phyloP scores from a whole-genome alignment of 768 basidiomycete genomes.

The Lactarius akahatsu region DNA sequence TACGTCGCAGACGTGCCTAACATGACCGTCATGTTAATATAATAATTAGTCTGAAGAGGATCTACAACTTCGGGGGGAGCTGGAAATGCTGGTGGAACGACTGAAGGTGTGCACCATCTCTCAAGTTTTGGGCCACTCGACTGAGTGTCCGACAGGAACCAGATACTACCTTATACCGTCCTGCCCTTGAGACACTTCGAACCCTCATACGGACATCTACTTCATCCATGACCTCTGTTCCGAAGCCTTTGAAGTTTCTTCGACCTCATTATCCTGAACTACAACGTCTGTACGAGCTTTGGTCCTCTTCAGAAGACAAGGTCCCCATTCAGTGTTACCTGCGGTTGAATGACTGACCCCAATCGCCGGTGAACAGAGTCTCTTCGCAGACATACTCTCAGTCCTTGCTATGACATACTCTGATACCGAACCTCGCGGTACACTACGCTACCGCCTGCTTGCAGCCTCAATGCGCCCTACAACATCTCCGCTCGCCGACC shows the following conservation, averaged over 20 bases:
- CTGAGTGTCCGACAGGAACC: constrained; percentile 62
- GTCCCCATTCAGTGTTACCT: constrained; percentile 37
- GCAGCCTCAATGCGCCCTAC: constrained; percentile 67
- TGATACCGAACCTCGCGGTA: constrained; percentile 94
- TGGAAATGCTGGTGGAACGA: constrained; percentile 96
- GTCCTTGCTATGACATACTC: constrained; percentile 99
- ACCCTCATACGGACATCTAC: constrained; percentile 95
- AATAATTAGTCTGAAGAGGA: constrained; percentile 86
- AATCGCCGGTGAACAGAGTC: constrained; percentile 51
- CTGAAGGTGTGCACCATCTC: constrained; percentile 62
- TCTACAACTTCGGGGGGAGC: constrained; percentile 84
- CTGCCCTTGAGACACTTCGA: constrained; percentile 90
- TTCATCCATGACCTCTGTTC: constrained; percentile 98
- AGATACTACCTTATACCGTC: constrained; percentile 77
- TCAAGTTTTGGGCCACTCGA: constrained; percentile 4
- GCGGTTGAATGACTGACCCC: constrained; percentile 11
- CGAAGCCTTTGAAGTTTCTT: constrained; percentile 97
- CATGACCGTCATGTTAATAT: neutral
- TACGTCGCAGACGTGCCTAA: constrained; percentile 43
- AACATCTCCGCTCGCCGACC: constrained; percentile 72
- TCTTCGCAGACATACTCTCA: constrained; percentile 96
- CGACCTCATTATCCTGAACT: constrained; percentile 90
- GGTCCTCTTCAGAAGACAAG: constrained; percentile 78
- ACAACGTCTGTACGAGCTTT: constrained; percentile 78
- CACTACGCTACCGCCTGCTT: constrained; percentile 87